Evolutionary conservation across 2,329 filamentous ascomycete species (phyloP).

Genomic region (Huntiella bhutanensis): DNA sequence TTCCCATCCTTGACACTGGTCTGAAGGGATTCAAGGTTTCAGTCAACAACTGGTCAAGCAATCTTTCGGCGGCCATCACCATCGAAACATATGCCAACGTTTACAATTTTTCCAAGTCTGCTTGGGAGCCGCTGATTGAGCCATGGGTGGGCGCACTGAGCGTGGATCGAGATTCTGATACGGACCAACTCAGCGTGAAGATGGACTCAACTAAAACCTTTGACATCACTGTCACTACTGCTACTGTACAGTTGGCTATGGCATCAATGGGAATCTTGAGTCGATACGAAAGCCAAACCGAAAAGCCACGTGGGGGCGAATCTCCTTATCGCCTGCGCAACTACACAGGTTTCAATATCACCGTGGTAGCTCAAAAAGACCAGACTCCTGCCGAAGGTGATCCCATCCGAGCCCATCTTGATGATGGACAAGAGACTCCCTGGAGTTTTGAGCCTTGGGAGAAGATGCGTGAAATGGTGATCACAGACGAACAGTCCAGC

Average conservation of each 20-base stretch:
- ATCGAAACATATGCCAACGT: slow-evolving; percentile 91
- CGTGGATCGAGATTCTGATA: slow-evolving; percentile 57
- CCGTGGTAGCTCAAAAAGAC: slow-evolving; percentile 47
- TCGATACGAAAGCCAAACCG: slow-evolving; percentile 66
- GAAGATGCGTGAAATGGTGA: slow-evolving; percentile 83
- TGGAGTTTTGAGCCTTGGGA: slow-evolving; percentile 97
- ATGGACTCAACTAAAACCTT: slow-evolving; percentile 76
- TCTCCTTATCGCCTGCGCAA: slow-evolving; percentile 88
- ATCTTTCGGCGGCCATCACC: slow-evolving; percentile 70
- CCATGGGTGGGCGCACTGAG: slow-evolving; percentile 93
- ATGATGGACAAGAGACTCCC: slow-evolving; percentile 75
- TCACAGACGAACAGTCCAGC: slow-evolving; percentile 63
- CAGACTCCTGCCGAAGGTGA: slow-evolving; percentile 15
- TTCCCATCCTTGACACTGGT: slow-evolving; percentile 85
- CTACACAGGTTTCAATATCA: slow-evolving; percentile 81
- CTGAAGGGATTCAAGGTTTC: slow-evolving; percentile 75
- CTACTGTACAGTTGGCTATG: slow-evolving; percentile 78
- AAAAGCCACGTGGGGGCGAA: slow-evolving; percentile 79
- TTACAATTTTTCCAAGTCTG: slow-evolving; percentile 97
- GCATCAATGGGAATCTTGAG: slow-evolving; percentile 86
- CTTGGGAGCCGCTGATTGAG: slow-evolving; percentile 91
- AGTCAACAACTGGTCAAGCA: slow-evolving; percentile 79
- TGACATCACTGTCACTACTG: slow-evolving; percentile 81
- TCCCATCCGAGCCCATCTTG: slow-evolving; percentile 52
- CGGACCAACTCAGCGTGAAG: slow-evolving; percentile 64